Evolutionary conservation across 352 stramenopile genomes (phyloP).

Genomic region (Globisporangium nagaii): DNA sequence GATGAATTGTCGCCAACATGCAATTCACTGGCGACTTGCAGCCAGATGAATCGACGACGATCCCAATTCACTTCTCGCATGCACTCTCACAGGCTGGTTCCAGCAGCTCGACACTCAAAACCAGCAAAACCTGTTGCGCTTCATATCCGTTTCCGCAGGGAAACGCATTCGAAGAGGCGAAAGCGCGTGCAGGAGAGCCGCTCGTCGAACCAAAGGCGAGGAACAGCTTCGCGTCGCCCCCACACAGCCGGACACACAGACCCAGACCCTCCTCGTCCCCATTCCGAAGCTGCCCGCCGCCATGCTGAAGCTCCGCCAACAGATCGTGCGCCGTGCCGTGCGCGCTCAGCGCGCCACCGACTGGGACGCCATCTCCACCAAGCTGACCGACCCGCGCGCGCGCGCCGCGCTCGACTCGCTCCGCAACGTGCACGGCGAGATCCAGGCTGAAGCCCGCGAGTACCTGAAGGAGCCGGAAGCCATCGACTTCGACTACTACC

Average conservation of each 20-base stretch:
- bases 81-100: background rate
- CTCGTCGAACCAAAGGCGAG: constrained; percentile 21
- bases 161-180: background rate
- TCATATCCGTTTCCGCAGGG: background rate
- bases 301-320: constrained; percentile 75
- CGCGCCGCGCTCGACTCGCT: constrained; percentile 74
- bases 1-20: constrained; percentile 1
- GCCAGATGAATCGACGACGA: background rate
- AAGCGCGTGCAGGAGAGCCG: background rate
- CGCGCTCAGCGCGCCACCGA: constrained; percentile 54
- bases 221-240: constrained; percentile 5
- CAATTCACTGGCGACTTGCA: background rate
- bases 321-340: constrained; percentile 58
- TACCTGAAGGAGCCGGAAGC: constrained; percentile 74
- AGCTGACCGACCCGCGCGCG: constrained; percentile 71
- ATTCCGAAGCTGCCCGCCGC: constrained; percentile 13
- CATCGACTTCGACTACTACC: constrained; percentile 87
- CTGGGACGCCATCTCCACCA: constrained; percentile 65
- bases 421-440: constrained; percentile 72
- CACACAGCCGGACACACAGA: constrained; percentile 4
- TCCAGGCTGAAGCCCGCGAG: constrained; percentile 61
- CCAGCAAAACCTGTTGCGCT: background rate
- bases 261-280: background rate
- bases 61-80: background rate
- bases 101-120: background rate